A percentile compares a stretch with the other conserved stretches of the same genome.
phyloP scores from a whole-genome alignment of 495 filamentous ascomycete genomes.

The Neurospora terricola region DNA sequence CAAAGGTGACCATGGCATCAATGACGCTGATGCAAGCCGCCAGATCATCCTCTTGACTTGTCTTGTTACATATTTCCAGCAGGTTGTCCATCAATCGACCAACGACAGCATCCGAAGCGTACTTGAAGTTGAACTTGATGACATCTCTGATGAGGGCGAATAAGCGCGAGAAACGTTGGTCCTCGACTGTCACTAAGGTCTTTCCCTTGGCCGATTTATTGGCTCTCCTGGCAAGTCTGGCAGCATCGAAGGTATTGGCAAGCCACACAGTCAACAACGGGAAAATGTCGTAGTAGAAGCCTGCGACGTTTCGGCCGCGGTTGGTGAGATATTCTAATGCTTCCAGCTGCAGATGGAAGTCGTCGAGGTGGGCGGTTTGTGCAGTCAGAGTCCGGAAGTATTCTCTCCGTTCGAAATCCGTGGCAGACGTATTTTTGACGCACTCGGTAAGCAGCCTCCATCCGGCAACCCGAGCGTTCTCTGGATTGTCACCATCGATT shows the following conservation, averaged over 20 bases:
- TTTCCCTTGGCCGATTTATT: conserved; percentile 36
- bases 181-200: conserved; percentile 46
- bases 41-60: conserved; percentile 63
- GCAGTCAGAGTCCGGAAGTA: conserved; percentile 52
- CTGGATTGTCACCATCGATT: conserved; percentile 43
- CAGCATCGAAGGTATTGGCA: conserved; percentile 42
- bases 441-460: conserved; percentile 58
- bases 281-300: conserved; percentile 54
- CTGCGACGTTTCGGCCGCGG: conserved; percentile 50
- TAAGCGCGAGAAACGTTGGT: conserved; percentile 55
- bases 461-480: conserved; percentile 43
- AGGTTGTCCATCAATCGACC: conserved; percentile 55
- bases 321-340: conserved; percentile 53
- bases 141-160: conserved; percentile 69
- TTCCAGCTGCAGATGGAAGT: conserved; percentile 54
- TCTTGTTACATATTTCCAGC: conserved; percentile 65
- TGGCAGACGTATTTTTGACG: conserved; percentile 47
- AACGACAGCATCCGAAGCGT: conserved; percentile 58
- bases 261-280: conserved; percentile 51
- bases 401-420: conserved; percentile 52
- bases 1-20: conserved; percentile 69
- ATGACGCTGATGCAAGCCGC: conserved; percentile 66
- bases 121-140: conserved; percentile 74
- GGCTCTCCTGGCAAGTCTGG: conserved; percentile 35
- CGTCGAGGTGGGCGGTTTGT: conserved; percentile 35